These are phyloP conservation scores for Neofusicoccum laricinum DNA, from an alignment of 2,329 filamentous ascomycete species.

Conservation along the genomic window DNA sequence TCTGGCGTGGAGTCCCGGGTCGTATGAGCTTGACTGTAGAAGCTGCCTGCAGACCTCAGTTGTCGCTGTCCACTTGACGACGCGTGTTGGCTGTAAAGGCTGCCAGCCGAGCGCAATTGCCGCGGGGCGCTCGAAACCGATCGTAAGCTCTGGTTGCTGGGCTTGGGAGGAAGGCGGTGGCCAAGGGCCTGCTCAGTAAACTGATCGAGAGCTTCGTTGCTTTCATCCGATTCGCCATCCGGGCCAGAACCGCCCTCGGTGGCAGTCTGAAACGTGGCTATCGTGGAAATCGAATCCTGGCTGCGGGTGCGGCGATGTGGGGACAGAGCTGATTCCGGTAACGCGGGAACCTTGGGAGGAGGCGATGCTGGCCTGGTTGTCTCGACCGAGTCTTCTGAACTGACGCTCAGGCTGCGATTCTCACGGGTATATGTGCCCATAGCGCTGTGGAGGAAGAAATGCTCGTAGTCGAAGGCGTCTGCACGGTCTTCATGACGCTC, in stretches of 20 bases:
- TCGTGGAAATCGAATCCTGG: slow-evolving; percentile 58
- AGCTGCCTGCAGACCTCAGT: slow-evolving; percentile 10
- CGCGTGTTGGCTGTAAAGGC: not conserved
- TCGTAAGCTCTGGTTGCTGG: slow-evolving; percentile 5
- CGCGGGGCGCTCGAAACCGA: not conserved
- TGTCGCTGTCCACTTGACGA: not conserved
- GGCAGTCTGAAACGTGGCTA: slow-evolving; percentile 63
- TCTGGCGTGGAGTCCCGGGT: not conserved
- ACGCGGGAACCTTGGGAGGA: slow-evolving; percentile 23
- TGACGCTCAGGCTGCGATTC: slow-evolving; percentile 56
- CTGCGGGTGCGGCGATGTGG: slow-evolving; percentile 53
- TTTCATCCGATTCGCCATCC: slow-evolving; percentile 31
- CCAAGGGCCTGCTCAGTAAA: slow-evolving; percentile 28
- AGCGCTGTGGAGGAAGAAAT: slow-evolving; percentile 91
- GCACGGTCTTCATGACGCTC: slow-evolving; percentile 84
- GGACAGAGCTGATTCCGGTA: slow-evolving; percentile 28
- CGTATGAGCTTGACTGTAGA: not conserved
- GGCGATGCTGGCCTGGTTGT: slow-evolving; percentile 43
- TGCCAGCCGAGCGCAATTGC: not conserved
- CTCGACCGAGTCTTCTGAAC: slow-evolving; percentile 50
- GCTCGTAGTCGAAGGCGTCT: slow-evolving; percentile 94
- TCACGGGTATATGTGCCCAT: slow-evolving; percentile 71
- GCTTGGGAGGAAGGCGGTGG: not conserved
- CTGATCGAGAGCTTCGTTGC: slow-evolving; percentile 43
- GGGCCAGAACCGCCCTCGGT: slow-evolving; percentile 46